Conservation (phyloP, 371 early-diverging fungal species). For the Lichtheimia ornata region DNA sequence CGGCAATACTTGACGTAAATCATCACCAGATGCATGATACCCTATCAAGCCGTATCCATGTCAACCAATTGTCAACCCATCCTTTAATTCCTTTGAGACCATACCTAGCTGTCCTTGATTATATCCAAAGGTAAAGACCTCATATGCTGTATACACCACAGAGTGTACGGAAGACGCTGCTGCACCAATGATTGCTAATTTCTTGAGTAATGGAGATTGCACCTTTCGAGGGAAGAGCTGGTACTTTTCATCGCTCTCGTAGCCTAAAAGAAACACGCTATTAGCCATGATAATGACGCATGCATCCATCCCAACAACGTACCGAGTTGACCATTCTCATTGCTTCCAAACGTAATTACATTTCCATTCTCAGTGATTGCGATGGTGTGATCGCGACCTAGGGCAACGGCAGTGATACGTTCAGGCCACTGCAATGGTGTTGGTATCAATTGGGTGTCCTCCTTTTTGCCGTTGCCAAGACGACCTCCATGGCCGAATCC, state of each 20-base stretch:
- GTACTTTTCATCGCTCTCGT: slow-evolving; percentile 45
- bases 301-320: slow-evolving; percentile 3
- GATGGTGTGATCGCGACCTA: slow-evolving; percentile 77
- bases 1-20: slow-evolving; percentile 40
- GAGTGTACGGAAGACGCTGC: slow-evolving; percentile 77
- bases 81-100: not conserved
- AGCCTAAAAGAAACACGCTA: slow-evolving; percentile 34
- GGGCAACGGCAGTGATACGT: slow-evolving; percentile 49
- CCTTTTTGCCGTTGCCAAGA: slow-evolving; percentile 65
- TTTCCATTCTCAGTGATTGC: slow-evolving; percentile 57
- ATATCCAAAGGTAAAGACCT: slow-evolving; percentile 74
- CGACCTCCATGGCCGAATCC: slow-evolving; percentile 79
- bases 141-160: slow-evolving; percentile 55
- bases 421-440: slow-evolving; percentile 56
- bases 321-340: slow-evolving; percentile 69
- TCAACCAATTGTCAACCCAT: not conserved
- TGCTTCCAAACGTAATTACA: slow-evolving; percentile 64
- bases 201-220: slow-evolving; percentile 53
- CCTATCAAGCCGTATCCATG: slow-evolving; percentile 19
- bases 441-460: slow-evolving; percentile 55
- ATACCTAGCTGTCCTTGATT: slow-evolving; percentile 79
- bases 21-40: slow-evolving; percentile 52
- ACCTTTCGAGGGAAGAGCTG: slow-evolving; percentile 64
- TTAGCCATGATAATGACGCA: not conserved
- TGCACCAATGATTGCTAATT: slow-evolving; percentile 57